Evolutionary conservation across 2,329 filamentous ascomycete genomes (phyloP), one percentile per base, ranked within the genome.

Genomic region (Ophiostoma montium): DNA sequence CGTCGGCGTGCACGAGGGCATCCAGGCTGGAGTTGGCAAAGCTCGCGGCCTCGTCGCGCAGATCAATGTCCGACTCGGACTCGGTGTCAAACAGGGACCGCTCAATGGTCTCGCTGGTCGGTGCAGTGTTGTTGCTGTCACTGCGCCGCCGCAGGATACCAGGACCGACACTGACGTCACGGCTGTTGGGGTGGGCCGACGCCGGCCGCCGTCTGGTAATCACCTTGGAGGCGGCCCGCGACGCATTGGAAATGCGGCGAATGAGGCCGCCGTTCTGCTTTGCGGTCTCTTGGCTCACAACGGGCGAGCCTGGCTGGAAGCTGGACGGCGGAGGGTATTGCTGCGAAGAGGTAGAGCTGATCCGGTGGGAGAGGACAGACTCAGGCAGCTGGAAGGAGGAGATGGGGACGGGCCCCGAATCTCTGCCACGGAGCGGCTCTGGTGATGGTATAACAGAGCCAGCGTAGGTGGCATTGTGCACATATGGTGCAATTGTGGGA

Each of bases 131-230:
- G 64, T 85, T 92, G 68, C 89, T 95, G 63, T 94, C 88, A 63
- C 89, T 95, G 56, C 89, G 80, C 21, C 60, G 76, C 54, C 90
- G 80, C 64, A 94, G 78, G 47, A 95, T 84, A 50, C 88, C 84
- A 2, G 92, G 92, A 0, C 92, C 92, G 23, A 88, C 82, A 61
- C 89, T 95, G 53, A 85, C 82, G 60, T 95, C 88, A 38, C 89
- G 80, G 61, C 83, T 86, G 53, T 81, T 79, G 18, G 84, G 77
- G 41, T 84, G 76, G 1, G 82, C 82, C 3, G 86, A 88, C 15
- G 86, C 94, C 53, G 84, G 82, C 53, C 89, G 76, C 54, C 88
- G 79, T 52, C 82, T 75, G 35, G 65, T 67, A 61, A 80, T 62
- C 71, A 82, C 66, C 74, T 81, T 64, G 78, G 82, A 79, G 6